phyloP scores from a whole-genome alignment of 2,329 filamentous ascomycete genomes.

The Talaromyces albobiverticillius region DNA sequence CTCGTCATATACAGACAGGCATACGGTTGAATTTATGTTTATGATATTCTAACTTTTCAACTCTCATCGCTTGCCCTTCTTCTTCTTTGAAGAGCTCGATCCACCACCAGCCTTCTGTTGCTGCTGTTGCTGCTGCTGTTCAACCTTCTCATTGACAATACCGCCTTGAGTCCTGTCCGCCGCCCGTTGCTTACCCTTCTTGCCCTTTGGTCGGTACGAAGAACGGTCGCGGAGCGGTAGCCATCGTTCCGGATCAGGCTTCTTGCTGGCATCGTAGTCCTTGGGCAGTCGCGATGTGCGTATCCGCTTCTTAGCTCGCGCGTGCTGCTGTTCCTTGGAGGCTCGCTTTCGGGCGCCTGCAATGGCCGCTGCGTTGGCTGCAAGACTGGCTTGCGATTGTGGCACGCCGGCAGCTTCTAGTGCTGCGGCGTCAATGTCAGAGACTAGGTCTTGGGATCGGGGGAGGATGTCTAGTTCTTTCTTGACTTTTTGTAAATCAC shows the following conservation, averaged over 20 bases:
- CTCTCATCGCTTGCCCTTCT: conserved; percentile 48
- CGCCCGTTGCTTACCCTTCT: conserved; percentile 83
- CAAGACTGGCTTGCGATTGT: conserved; percentile 29
- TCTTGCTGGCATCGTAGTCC: conserved; percentile 67
- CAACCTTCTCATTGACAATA: conserved; percentile 69
- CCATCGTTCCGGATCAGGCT: conserved; percentile 88
- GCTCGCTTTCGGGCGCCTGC: conserved; percentile 40
- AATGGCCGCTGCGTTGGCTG: conserved; percentile 29
- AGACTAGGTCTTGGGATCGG: conserved; percentile 39
- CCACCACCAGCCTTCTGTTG: conserved; percentile 29
- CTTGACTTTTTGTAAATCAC: conserved; percentile 35
- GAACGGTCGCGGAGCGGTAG: conserved; percentile 84
- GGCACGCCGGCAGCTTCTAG: conserved; percentile 46
- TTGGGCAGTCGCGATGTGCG: conserved; percentile 48
- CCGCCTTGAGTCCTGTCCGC: conserved; percentile 82
- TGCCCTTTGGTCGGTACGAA: conserved; percentile 84
- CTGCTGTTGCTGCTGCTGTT: conserved; percentile 40
- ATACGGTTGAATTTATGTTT: too few relatives aligned
- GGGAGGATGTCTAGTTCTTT: conserved; percentile 38
- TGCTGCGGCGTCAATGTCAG: conserved; percentile 41
- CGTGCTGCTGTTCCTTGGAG: conserved; percentile 28
- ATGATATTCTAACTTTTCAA: too few relatives aligned
- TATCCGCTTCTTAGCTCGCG: conserved; percentile 38
- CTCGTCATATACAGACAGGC: too few relatives aligned
- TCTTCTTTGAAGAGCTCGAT: conserved; percentile 47